A percentile compares a stretch with the other conserved stretches of the same genome.
These are phyloP conservation scores for Fusarium chuoi DNA, from an alignment of 2,329 filamentous ascomycete species.

Conservation along the genomic window DNA sequence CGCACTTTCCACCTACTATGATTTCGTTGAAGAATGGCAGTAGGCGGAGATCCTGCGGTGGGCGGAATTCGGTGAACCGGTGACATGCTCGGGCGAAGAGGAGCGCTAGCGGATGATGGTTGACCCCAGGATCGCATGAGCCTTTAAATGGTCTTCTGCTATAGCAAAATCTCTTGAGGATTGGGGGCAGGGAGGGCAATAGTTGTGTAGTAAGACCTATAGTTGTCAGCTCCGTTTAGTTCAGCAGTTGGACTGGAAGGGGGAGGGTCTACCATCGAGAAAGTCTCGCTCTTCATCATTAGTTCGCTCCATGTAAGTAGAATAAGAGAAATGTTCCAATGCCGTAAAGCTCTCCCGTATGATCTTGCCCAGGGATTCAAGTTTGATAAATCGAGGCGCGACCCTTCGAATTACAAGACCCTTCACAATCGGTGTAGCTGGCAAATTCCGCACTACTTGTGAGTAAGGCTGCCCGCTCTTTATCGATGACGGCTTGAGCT, in stretches of 20 bases:
- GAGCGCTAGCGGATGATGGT: neutral
- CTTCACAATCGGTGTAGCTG: constrained; percentile 20
- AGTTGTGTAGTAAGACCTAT: constrained; percentile 10
- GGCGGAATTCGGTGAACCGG: constrained; percentile 2
- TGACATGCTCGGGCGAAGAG: constrained; percentile 14
- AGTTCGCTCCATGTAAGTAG: neutral
- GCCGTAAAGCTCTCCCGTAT: constrained; percentile 23
- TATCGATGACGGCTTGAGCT: constrained; percentile 5
- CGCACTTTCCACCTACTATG: neutral
- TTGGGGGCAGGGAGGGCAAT: constrained; percentile 8
- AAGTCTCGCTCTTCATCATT: neutral
- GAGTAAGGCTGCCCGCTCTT: neutral
- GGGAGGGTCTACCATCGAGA: neutral
- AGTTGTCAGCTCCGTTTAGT: neutral
- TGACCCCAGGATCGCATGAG: neutral
- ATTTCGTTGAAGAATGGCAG: neutral
- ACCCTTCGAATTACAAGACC: constrained; percentile 6
- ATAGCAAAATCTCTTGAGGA: neutral
- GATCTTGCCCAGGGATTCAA: constrained; percentile 10
- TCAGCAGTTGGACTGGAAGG: no score
- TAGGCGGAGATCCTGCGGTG: neutral
- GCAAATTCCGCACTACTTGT: neutral
- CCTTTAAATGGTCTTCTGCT: neutral
- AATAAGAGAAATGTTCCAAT: constrained; percentile 15
- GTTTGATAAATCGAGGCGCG: constrained; percentile 9